Base-by-base conservation (phyloP, 1,139 yeast species). In the Yamadazyma triangularis region DNA sequence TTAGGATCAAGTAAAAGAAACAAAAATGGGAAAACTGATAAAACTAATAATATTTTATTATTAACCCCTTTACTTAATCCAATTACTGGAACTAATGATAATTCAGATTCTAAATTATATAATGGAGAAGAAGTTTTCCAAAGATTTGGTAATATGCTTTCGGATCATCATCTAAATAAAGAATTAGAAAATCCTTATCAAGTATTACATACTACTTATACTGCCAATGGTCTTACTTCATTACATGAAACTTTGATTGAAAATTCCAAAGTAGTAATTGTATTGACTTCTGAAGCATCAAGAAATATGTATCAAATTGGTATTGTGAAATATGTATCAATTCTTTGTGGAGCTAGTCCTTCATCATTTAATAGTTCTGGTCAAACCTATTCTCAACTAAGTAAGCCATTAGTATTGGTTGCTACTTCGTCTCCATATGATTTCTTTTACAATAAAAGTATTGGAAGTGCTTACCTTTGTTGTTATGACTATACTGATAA, bases 351-450 rank as follows among this genome's bases (percentile, higher is more conserved):
- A 7, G 63, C 70, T 19, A 51, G 62, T 35, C 73, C 77, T 2
- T 46, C 55, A 25, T 52, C 65, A 4, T 53, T 63, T 28, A 53
- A 51, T 22, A 50, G 46, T 28, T 36, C 47, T 4, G 45, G 48
- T 2, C 40, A 49, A 11, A 38, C 49, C 2, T 40, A 40, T 24
- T 41, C 56, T 3, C 60, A 54, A 35, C 40, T 64, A 13, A 41
- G 61, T 8, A 77, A 77, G 39, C 82, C 82, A 3, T 58, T 78
- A 42, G 61, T 79, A 5, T 65, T 76, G 2, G 64, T 77, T n/a
- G 81, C 84, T 2, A 77, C 80, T 0, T 73, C 77, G 41, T 73
- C 81, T 4, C 85, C 86, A 0, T 77, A 76, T 41, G 83, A 77
- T 46, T 71, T 78, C 48, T 71, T 75, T 29, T 71, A 75, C 40